phyloP scores from a whole-genome alignment of 768 basidiomycete genomes.

The Collybia nuda region DNA sequence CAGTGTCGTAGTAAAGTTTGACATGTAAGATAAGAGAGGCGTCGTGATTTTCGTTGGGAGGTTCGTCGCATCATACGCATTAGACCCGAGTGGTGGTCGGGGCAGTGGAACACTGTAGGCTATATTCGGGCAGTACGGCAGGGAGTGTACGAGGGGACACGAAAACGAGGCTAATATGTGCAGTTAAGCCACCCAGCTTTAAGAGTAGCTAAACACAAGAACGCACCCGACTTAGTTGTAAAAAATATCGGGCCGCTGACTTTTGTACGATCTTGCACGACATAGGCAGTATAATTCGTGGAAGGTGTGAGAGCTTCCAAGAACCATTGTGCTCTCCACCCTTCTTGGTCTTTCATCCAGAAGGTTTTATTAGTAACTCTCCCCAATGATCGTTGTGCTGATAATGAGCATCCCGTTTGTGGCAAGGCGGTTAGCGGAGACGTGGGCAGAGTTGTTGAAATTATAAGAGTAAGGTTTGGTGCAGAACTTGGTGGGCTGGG shows the following conservation, averaged over 20 bases:
- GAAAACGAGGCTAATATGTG: slow-evolving; percentile 52
- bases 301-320: slow-evolving; percentile 54
- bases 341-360: slow-evolving; percentile 57
- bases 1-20: slow-evolving; percentile 75
- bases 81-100: slow-evolving; percentile 37
- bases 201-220: neutral
- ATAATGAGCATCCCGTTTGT: slow-evolving; percentile 63
- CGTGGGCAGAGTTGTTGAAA: slow-evolving; percentile 47
- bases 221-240: slow-evolving; percentile 70
- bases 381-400: slow-evolving; percentile 33
- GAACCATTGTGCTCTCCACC: slow-evolving; percentile 72
- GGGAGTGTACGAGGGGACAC: slow-evolving; percentile 67
- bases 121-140: slow-evolving; percentile 73
- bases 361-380: slow-evolving; percentile 41
- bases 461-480: slow-evolving; percentile 54
- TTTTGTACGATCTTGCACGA: slow-evolving; percentile 52
- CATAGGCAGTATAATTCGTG: slow-evolving; percentile 81
- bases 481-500: slow-evolving; percentile 39
- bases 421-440: slow-evolving; percentile 39
- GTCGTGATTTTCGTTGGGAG: slow-evolving; percentile 48
- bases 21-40: slow-evolving; percentile 55
- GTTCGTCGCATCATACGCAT: slow-evolving; percentile 47
- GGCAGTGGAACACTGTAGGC: slow-evolving; percentile 72
- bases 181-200: neutral
- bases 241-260: slow-evolving; percentile 73